Evolutionary conservation across 169 alveolate species (phyloP).

Genomic region (Plasmodium vinckei): DNA sequence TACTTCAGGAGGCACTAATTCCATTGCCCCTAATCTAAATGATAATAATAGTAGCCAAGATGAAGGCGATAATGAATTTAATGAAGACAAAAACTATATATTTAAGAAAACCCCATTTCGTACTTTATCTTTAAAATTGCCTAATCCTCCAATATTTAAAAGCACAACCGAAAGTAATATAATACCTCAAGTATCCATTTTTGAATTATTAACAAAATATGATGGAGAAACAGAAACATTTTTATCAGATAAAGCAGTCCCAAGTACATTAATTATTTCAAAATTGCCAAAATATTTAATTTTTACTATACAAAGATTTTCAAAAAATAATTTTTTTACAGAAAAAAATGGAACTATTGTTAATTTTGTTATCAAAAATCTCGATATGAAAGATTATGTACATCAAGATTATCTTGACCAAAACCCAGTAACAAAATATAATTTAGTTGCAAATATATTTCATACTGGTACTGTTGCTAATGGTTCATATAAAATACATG

Average conservation of each 20-base stretch:
- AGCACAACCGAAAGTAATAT: conserved; percentile 92
- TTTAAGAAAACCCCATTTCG: conserved; percentile 75
- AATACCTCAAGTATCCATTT: conserved; percentile 94
- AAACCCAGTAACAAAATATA: conserved; percentile 91
- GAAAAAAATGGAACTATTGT: conserved; percentile 99
- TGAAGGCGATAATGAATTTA: conserved; percentile 44
- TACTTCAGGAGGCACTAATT: too few species aligned
- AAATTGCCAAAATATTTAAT: conserved; percentile 93
- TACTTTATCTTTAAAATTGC: conserved; percentile 81
- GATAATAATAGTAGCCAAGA: neutral
- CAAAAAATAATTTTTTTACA: conserved; percentile 94
- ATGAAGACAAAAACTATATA: conserved; percentile 73
- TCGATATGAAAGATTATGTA: conserved; percentile 90
- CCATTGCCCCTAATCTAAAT: neutral
- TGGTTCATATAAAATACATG: conserved; percentile 94
- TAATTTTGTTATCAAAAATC: conserved; percentile 95
- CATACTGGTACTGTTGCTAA: conserved; percentile 97
- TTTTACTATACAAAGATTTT: conserved; percentile 95
- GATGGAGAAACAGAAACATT: conserved; percentile 95
- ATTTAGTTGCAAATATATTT: conserved; percentile 94
- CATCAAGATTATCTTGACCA: conserved; percentile 83
- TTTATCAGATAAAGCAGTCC: conserved; percentile 52
- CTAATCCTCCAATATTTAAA: conserved; percentile 95
- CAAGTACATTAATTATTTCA: conserved; percentile 78
- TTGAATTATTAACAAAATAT: conserved; percentile 93